Base-by-base conservation (phyloP, 352 stramenopile species). In the Phytophthora fragariae region DNA sequence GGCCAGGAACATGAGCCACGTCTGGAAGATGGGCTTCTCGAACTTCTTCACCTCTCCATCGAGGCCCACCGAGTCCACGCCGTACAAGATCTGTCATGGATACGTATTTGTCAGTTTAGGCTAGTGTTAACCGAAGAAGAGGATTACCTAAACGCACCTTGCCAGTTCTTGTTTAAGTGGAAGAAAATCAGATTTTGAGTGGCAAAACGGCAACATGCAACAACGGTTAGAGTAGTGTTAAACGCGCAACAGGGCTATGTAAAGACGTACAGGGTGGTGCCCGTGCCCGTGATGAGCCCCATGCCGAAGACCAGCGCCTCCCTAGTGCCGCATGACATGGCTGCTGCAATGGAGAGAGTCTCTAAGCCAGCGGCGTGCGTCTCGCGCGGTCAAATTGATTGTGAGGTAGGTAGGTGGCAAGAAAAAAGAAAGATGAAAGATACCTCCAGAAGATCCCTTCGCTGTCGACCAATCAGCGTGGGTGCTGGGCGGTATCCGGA, bases 1-100 rank as follows among this genome's bases (percentile, higher is more conserved):
- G 44, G 95, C 95, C 8, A 98, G 78, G 80, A 99, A 99, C 96
- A 99, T 99, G 70, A 97, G 92, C 85, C 97, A 98, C 15, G 97
- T 98, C 82, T 98, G 94, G 82, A 98, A 98, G 54, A 99, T 91
- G 50, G 96, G 95, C 70, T 98, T 98, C 53, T 96, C 83, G 74
- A 99, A 99, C 50, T 92, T 88, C 80, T 98, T 97, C 14, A 94
- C 72, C 57, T 96, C 78, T 17, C 93, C 95, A 27, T 93, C 84
- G 10, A 98, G 85, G 5, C 94, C 96, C 29, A 97, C 83, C 11
- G 89, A 92, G 61, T 97, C 86, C 31, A 98, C 86, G 31, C 86
- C 86, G 69, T 98, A 98, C 81, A 99, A 84, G n/a, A 97, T 94
- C 85, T 99, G 90, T 17, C 15, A 63, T 39, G 39, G 39, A 46